These are phyloP conservation scores for Westerdykella ornata DNA, from an alignment of 2,329 filamentous ascomycete genomes.

Conservation along the genomic window DNA sequence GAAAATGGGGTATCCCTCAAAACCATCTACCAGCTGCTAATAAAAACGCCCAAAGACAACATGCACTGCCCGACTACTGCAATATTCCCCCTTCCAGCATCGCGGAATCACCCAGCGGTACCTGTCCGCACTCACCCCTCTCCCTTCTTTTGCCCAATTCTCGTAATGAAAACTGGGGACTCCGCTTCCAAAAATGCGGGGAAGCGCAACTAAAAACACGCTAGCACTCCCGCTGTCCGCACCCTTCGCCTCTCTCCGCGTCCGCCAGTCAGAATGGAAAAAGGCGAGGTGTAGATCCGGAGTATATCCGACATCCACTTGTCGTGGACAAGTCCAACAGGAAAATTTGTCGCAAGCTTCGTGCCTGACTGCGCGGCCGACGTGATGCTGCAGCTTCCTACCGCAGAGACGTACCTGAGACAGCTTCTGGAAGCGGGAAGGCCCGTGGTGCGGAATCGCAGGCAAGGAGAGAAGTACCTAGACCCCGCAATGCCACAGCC, in stretches of 20 bases:
- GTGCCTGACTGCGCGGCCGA: slow-evolving; percentile 32
- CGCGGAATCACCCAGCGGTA: too few species aligned
- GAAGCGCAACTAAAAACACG: slow-evolving; percentile 21
- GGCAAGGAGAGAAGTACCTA: slow-evolving; percentile 5
- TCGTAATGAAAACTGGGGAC: slow-evolving; percentile 21
- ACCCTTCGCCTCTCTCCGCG: slow-evolving; percentile 8
- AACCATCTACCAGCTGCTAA: too few species aligned
- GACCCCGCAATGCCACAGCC: slow-evolving; percentile 18
- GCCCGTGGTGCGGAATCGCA: slow-evolving; percentile 22
- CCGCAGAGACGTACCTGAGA: slow-evolving; percentile 3
- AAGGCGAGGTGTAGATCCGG: too few species aligned
- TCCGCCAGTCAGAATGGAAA: slow-evolving; percentile 16
- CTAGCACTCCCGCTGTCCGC: slow-evolving; percentile 23
- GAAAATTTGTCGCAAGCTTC: too few species aligned
- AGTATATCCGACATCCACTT: too few species aligned
- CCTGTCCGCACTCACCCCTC: too few species aligned
- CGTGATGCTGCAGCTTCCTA: slow-evolving; percentile 26
- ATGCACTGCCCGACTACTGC: too few species aligned
- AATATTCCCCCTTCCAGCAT: too few species aligned
- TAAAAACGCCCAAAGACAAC: too few species aligned
- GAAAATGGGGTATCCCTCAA: too few species aligned
- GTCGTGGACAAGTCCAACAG: slow-evolving; percentile 1
- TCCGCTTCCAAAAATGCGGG: slow-evolving; percentile 28
- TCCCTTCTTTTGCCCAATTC: too few species aligned
- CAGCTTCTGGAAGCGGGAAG: slow-evolving; percentile 26